phyloP scores from a whole-genome alignment of 345 rosid species.

The Arabidopsis suecica region DNA sequence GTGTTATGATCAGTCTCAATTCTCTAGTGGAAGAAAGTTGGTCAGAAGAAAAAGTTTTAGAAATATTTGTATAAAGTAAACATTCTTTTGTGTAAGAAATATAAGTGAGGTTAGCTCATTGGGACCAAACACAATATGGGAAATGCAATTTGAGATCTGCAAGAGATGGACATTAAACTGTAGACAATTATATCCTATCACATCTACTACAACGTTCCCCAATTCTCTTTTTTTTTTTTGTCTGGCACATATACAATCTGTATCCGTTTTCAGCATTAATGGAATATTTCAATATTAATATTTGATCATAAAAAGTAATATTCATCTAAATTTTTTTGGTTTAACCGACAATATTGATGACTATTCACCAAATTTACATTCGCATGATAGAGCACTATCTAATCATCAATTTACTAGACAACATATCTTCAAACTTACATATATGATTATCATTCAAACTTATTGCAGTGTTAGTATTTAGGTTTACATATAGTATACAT shows the following conservation, averaged over 20 bases:
- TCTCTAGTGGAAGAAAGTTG: slow-evolving; percentile 33
- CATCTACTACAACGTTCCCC: background rate
- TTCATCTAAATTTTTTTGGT: background rate
- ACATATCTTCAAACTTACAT: slow-evolving; percentile 27
- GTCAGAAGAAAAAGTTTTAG: background rate
- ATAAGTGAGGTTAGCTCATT: slow-evolving; percentile 29
- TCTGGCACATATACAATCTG: background rate
- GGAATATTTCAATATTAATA: background rate
- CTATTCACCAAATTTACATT: slow-evolving; percentile 17
- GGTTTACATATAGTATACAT: slow-evolving; percentile 37
- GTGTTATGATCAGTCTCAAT: slow-evolving; percentile 29
- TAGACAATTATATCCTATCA: background rate
- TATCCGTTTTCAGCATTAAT: background rate
- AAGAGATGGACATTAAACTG: slow-evolving; percentile 1
- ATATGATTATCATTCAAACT: slow-evolving; percentile 21
- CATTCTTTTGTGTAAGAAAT: slow-evolving; percentile 39
- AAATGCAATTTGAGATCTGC: background rate
- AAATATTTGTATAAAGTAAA: slow-evolving; percentile 41
- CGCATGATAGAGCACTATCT: background rate
- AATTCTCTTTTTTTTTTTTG: background rate
- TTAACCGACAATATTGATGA: background rate
- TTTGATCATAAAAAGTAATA: background rate
- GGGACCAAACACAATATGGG: slow-evolving; percentile 32
- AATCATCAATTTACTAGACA: slow-evolving; percentile 1
- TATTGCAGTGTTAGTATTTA: slow-evolving; percentile 39